These are phyloP conservation scores for Pogostemon cablin DNA, from an alignment of 257 asterid species.

Conservation along the genomic window DNA sequence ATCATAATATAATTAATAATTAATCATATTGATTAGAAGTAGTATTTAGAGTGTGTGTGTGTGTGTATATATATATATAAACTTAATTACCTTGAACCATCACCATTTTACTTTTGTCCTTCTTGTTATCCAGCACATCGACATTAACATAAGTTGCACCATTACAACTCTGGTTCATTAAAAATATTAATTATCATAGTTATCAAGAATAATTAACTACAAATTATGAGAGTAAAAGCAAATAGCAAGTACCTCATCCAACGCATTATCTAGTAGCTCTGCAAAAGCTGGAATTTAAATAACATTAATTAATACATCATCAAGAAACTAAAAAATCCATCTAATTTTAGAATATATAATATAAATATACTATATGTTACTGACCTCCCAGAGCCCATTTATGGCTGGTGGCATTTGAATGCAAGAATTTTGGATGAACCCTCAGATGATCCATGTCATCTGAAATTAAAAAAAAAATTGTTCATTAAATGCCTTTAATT, in stretches of 20 bases:
- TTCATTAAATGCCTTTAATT: no score
- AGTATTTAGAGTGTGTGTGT: neutral
- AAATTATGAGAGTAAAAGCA: neutral
- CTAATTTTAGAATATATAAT: neutral
- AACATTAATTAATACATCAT: neutral
- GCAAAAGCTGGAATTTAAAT: slow-evolving; percentile 61
- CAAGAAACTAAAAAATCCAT: neutral
- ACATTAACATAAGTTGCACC: slow-evolving; percentile 72
- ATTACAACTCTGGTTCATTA: slow-evolving; percentile 44
- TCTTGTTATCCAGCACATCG: slow-evolving; percentile 57
- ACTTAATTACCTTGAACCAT: slow-evolving; percentile 60
- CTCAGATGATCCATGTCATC: slow-evolving; percentile 74
- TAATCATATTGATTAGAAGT: neutral
- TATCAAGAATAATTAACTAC: neutral
- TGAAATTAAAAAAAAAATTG: slow-evolving; percentile 22
- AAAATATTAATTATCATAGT: neutral
- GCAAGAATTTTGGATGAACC: slow-evolving; percentile 77
- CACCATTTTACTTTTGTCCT: slow-evolving; percentile 57
- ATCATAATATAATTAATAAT: neutral
- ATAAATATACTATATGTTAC: neutral
- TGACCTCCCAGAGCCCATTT: slow-evolving; percentile 93
- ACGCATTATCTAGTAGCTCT: slow-evolving; percentile 84
- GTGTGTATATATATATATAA: neutral
- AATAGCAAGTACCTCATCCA: slow-evolving; percentile 63
- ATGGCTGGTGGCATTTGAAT: slow-evolving; percentile 90